Percentiles rank a stretch among this genome's conserved stretches.
Conservation (phyloP, 176 grass and related monocot species). For the Carex scoparia region DNA sequence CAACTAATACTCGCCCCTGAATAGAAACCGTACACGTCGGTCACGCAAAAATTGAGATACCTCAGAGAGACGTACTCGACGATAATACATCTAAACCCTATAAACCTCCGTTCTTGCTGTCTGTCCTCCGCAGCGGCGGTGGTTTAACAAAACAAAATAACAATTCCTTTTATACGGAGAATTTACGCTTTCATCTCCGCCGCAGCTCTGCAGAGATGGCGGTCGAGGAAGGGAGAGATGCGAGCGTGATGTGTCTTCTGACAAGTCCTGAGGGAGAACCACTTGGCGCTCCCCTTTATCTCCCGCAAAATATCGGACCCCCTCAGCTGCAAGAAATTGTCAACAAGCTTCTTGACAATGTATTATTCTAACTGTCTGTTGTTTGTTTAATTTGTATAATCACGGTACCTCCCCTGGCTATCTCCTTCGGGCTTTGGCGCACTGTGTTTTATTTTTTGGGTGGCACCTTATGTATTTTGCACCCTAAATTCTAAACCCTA, state of each 20-base stretch:
- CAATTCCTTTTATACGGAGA: no score
- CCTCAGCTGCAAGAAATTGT: constrained; percentile 90
- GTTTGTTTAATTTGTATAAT: neutral
- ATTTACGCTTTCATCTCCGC: no score
- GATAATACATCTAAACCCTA: no score
- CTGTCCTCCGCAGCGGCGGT: no score
- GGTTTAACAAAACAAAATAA: no score
- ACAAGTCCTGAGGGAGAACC: constrained; percentile 69
- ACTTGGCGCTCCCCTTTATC: constrained; percentile 62
- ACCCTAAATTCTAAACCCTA: neutral
- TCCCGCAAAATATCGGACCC: constrained; percentile 75
- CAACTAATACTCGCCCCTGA: no score
- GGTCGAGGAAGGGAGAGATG: constrained; percentile 16
- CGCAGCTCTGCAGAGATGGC: neutral
- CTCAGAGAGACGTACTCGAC: no score
- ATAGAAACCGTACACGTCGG: no score
- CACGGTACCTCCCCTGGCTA: neutral
- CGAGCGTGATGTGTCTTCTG: constrained; percentile 64
- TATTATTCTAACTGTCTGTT: neutral
- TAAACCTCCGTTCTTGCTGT: no score
- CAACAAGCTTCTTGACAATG: constrained; percentile 85
- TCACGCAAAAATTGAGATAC: no score
- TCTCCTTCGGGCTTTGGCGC: neutral
- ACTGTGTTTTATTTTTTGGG: neutral
- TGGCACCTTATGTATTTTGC: neutral